Base-by-base conservation (phyloP, 768 basidiomycete genomes). In the Imleria badia region DNA sequence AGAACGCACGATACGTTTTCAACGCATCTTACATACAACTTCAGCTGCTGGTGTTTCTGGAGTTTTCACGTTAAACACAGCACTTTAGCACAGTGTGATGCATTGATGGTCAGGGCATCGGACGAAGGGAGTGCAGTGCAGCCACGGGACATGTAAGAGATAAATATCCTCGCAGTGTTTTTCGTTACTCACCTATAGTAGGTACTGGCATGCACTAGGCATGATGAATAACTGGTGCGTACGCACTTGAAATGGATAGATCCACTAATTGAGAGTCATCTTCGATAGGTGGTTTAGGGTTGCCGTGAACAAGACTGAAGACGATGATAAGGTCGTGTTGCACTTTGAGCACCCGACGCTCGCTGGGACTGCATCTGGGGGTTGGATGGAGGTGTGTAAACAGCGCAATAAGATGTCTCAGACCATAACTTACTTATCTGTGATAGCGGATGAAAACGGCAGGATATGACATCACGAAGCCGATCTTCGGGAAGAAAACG, bases 1-100 rank as follows among this genome's bases (percentile, higher is more conserved):
- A 9, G 22, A 52, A 31, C n/a, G 34, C 22, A 34, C 26, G 15
- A 50, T 22, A 30, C 3, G 20, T 10, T 33, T 17, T 51, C 6
- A 1, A 36, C 31, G 4, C 9, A 7, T 26, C 33, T 54, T 20
- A 49, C 34, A n/a, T 19, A 5, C 5, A 0, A 15, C 29, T 17
- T 14, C 38, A 67, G 66, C 60, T 85, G 82, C 61, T 86, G 85
- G 84, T 81, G 77, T 54, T 82, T 84, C 66, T 86, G 83, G 82
- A 65, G 67, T 1, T 72, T 77, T 52, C 65, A 72, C 1, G 67
- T 81, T 11, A 56, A 71, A 1, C 45, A 78, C 13, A 43, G 52
- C n/a, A 51, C 61, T 22, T 64, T 86, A 19, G 60, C 58, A 38
- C 56, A 65, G 2, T 70, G 73, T n/a, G 45, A 66, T 2, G 73